Evolutionary conservation across 352 stramenopile species (phyloP).

Genomic region (Hyaloperonospora brassicae): DNA sequence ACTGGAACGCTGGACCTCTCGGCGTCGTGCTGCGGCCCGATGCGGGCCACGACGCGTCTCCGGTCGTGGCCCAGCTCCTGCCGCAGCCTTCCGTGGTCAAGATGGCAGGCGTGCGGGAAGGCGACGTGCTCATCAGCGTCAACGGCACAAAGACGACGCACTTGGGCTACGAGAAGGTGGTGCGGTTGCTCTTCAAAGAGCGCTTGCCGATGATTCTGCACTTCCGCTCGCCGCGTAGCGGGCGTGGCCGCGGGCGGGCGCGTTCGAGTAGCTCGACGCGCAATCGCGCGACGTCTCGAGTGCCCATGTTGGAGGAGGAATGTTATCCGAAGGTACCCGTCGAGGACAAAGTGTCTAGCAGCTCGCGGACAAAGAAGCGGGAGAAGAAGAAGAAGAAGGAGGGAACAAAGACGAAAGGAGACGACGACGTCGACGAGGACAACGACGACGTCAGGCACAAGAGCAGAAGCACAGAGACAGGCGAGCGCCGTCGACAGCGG

Average conservation of each 20-base stretch:
- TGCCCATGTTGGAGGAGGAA: constrained; percentile 11
- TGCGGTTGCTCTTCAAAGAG: constrained; percentile 74
- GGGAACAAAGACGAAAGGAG: constrained; percentile 21
- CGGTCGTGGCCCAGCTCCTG: constrained; percentile 64
- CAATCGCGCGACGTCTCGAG: background rate
- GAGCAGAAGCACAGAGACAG: too few relatives aligned
- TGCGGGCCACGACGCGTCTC: constrained; percentile 63
- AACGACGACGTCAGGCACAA: constrained; percentile 28
- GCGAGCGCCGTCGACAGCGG: constrained; percentile 34
- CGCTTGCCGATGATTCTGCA: constrained; percentile 63
- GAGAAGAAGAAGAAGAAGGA: constrained; percentile 21
- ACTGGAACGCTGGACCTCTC: constrained; percentile 75
- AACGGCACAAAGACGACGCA: constrained; percentile 72
- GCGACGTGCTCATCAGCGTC: constrained; percentile 69
- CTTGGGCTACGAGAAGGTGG: constrained; percentile 70
- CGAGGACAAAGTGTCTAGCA: constrained; percentile 8
- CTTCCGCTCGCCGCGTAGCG: constrained; percentile 47
- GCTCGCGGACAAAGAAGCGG: background rate
- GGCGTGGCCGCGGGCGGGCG: constrained; percentile 2
- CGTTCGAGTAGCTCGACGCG: constrained; percentile 13
- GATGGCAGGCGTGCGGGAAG: constrained; percentile 51
- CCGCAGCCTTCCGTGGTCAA: constrained; percentile 65
- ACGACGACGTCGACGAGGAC: constrained; percentile 33
- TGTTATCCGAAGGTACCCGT: constrained; percentile 14
- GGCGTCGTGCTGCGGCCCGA: constrained; percentile 66